A percentile compares a stretch with the other conserved stretches of the same genome.
These are phyloP conservation scores for Bifiguratus adelaidae DNA, from an alignment of 192 early-diverging fungal species.

Conservation along the genomic window DNA sequence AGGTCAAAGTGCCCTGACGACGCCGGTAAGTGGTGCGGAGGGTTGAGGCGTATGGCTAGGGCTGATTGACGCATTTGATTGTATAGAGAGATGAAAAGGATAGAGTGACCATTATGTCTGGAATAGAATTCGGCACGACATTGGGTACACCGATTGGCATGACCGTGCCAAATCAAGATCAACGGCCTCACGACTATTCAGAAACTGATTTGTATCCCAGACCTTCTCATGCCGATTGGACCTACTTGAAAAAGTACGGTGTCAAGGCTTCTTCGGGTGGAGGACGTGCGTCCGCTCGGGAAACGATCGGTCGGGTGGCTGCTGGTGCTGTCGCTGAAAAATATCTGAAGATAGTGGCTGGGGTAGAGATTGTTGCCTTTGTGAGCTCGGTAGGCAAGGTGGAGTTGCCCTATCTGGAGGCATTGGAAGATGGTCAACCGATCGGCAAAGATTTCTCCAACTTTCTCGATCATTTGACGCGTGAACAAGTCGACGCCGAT, in stretches of 20 bases:
- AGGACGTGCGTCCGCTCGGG: conserved; percentile 87
- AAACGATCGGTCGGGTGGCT: conserved; percentile 95
- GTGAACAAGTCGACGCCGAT: conserved; percentile 70
- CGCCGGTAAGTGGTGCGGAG: conserved; percentile 58
- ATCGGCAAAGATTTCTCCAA: conserved; percentile 46
- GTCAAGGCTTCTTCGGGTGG: conserved; percentile 93
- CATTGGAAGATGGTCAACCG: conserved; percentile 26
- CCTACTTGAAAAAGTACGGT: conserved; percentile 92
- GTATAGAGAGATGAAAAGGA: conserved; percentile 90
- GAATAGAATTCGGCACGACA: conserved; percentile 86
- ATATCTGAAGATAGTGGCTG: conserved; percentile 66
- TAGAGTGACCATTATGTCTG: conserved; percentile 81
- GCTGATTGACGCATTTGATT: no score
- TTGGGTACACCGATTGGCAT: conserved; percentile 93
- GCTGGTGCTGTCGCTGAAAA: conserved; percentile 98
- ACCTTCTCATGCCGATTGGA: conserved; percentile 97
- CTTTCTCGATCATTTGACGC: conserved; percentile 53
- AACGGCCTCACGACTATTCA: conserved; percentile 90
- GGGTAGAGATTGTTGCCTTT: conserved; percentile 93
- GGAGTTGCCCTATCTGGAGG: conserved; percentile 54
- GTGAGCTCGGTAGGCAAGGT: conserved; percentile 81
- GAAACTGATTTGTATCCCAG: conserved; percentile 95
- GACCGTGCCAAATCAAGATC: conserved; percentile 90
- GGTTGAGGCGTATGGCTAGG: no score
- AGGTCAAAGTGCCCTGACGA: conserved; percentile 92